Evolutionary conservation across 2,329 filamentous ascomycete species (phyloP), one percentile per base, ranked within the genome.

Genomic region (Ophiostoma triangulosporum): DNA sequence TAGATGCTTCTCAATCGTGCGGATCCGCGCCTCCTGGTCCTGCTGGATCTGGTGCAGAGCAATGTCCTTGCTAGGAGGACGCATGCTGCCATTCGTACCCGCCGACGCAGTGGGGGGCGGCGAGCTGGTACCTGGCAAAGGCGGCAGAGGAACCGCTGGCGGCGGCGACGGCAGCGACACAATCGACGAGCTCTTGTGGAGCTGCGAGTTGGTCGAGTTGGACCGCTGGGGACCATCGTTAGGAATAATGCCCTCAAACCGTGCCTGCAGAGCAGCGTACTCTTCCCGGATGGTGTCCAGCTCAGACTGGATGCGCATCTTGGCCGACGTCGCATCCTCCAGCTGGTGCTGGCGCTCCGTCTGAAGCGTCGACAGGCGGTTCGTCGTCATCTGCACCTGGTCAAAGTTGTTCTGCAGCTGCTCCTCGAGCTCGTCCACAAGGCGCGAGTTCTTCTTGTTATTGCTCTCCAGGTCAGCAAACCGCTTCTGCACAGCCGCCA

Each of bases 381-480:
- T 95, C 66, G 80, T 89, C 12, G 84, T 83, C 56, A 81, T 74
- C 64, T 96, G 88, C 56, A 91, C 89, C 65, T 95, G 87, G 64
- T 98, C 93, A 68, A 89, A 98, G 70, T 93, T 96, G 65, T 78
- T 88, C 64, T 91, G 90, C 52, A 98, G 81, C 68, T 98, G 93
- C 62, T 97, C 91, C 68, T 98, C 93, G 5, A 98, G 81, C 69
- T 98, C 91, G 66, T 97, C 88, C 8, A 98, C 88, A 12, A 98
- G 74, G 22, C 88, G 82, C 40, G 87, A 86, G 67, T 93, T 94
- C 76, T 95, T 96, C 72, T 88, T 84, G 73, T 94, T 95, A 69
- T 76, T 76, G 40, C 67, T 73, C 61, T 83, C 77, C 22, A 85
- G 68, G 43, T 83, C 79, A 7, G 64, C 62, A 67, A 84, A 80